Conservation (phyloP, 306 rosid species). For the Rosa lucieae region DNA sequence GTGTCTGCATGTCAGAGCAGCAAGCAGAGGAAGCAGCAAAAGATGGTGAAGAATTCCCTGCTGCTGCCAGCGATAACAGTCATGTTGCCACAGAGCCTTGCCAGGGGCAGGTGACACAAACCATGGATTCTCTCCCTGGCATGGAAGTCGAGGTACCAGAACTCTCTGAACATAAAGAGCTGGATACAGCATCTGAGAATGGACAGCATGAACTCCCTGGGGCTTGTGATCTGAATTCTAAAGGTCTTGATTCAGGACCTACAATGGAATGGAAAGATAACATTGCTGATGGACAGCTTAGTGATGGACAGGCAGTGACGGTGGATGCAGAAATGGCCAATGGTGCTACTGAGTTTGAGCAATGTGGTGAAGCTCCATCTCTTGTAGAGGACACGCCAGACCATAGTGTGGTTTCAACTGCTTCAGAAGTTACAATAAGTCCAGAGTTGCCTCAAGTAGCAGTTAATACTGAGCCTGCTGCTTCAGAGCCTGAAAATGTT, state of each 20-base stretch:
- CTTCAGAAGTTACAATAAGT: not conserved
- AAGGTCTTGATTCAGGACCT: not conserved
- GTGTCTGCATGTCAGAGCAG: conserved; percentile 18
- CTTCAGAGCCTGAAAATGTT: not conserved
- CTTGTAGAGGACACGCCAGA: conserved; percentile 3
- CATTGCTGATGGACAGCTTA: not conserved
- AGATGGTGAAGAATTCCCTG: conserved; percentile 13
- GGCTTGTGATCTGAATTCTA: not conserved
- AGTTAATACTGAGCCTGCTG: conserved; percentile 10
- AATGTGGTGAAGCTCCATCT: conserved; percentile 3
- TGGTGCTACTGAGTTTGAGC: not conserved
- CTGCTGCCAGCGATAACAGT: not conserved
- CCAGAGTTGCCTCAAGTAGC: conserved; percentile 28
- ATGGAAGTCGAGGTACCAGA: not conserved
- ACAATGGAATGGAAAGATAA: not conserved
- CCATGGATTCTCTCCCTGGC: not conserved
- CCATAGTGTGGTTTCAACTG: not conserved
- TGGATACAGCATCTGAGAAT: not conserved
- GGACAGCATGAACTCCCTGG: not conserved
- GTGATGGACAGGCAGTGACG: not conserved
- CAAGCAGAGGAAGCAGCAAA: conserved; percentile 12
- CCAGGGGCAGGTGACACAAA: conserved; percentile 2
- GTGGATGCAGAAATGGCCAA: not conserved
- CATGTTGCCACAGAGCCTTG: not conserved
- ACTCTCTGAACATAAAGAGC: not conserved